Evolutionary conservation across 2,329 filamentous ascomycete species (phyloP), one percentile per base, ranked within the genome.

Genomic region (Calonectria leucothoes): DNA sequence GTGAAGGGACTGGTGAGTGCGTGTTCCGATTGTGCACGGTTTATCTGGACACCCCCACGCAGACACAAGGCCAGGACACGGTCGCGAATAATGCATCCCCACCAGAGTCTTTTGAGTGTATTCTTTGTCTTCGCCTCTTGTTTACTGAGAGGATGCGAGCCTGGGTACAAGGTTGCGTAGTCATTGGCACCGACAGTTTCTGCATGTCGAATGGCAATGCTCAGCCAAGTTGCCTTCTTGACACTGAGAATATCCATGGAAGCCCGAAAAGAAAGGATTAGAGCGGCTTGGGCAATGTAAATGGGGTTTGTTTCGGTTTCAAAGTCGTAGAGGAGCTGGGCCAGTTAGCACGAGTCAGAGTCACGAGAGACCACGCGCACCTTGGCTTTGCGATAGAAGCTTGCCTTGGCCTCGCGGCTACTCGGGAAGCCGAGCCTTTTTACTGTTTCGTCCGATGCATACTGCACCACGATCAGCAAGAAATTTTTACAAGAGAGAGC

Each of bases 251-350:
- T 69, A 11, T 52, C 45, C 23, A 59, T 64, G 2, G 48, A 66
- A 31, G 57, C 27, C 15, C 48, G 35, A 15, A 61, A 51, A 4
- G 55, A 69, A 17, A 88, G 83, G 12, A 88, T 81, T 1, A 87
- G 80, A 0, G 84, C 83, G 1, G 85, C 83, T 75, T 87, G 86
- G 0, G 86, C 77, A 7, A 86, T 81, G 14, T 82, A 81, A 1
- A 86, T 75, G 8, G 85, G 82, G 4, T 84, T 87, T 10, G 81
- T 81, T 74, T 88, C 86, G 55, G 83, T 84, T 49, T 87, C 86
- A 55, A 87, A 84, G 72, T 87, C 86, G 74, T 85, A 85, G 37
- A 87, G 81, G 10, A 86, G 39, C 63, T 66, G 2, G 6, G 29
- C 5, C 4, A n/a, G 45, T 61, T 14, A 61, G 63, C 20, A 15